Base-by-base conservation (phyloP, 257 asterid species). In the Plectranthus barbatus region DNA sequence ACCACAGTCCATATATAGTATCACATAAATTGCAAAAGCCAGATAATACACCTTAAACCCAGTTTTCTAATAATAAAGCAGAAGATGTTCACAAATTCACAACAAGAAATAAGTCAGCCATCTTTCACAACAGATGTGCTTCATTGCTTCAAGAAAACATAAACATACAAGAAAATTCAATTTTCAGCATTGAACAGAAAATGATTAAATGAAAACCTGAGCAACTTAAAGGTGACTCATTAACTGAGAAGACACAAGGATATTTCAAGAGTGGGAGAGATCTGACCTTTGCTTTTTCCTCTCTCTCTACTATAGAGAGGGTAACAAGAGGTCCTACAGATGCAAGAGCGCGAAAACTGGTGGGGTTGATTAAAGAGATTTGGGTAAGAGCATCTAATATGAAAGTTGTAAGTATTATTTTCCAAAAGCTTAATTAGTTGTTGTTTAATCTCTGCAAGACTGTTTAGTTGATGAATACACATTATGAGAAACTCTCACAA, bases 211-310 rank as follows among this genome's bases (percentile, higher is more conserved):
- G n/a, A 33, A 29, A 33, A 59, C 23, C 67, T 29, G 64, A 68
- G 34, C 65, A 65, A 65, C 36, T 26, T 26, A 33, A 47, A 36
- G 74, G 45, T 21, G 70, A 26, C 69, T 14, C 52, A 52, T n/a
- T 10, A 33, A 39, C 61, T 54, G 39, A 72, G 59, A 34, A 64
- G 24, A 41, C n/a, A 29, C 61, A 14, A 9, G 39, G 62, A 66
- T 56, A 67, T 37, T 55, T 42, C 29, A 49, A 41, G 17, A n/a
- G 52, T 45, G 44, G 60, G 52, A 49, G 72, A 64, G 73, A 76
- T 69, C 75, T 72, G 67, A 60, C 76, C 69, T 67, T 66, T 50
- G 44, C 53, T 23, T 58, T 45, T 63, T 45, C 41, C 39, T 36
- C 66, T 45, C 40, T 46, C 37, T 33, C 60, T 62, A 52, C 39